Evolutionary conservation across 192 early-diverging fungal species (phyloP).

Genomic region (Obelidium mucronatum): DNA sequence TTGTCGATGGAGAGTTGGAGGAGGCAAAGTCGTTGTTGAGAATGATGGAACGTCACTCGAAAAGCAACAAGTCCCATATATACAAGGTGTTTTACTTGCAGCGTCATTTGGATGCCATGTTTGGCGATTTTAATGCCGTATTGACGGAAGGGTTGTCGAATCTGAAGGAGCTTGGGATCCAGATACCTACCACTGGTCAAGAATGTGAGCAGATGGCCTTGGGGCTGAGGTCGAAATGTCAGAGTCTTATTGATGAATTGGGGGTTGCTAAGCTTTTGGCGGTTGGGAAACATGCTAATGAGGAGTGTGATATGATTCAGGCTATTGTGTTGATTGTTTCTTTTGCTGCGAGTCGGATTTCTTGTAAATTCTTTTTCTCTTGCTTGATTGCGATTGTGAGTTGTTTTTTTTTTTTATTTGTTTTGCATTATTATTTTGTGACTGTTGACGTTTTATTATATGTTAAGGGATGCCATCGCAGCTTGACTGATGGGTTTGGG

Average conservation of each 20-base stretch:
- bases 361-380: conserved; percentile 2
- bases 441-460: not conserved
- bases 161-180: conserved; percentile 31
- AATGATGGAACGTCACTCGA: conserved; percentile 23
- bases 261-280: conserved; percentile 18
- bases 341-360: conserved; percentile 33
- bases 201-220: conserved; percentile 15
- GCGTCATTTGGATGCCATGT: conserved; percentile 30
- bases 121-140: conserved; percentile 39
- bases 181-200: conserved; percentile 22
- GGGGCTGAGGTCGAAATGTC: conserved; percentile 22
- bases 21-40: conserved; percentile 36
- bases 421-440: not conserved
- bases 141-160: conserved; percentile 38
- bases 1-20: conserved; percentile 42
- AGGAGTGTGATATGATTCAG: conserved; percentile 39
- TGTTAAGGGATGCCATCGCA: conserved; percentile 23
- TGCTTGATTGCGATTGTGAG: conserved; percentile 20
- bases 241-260: conserved; percentile 19
- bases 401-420: too few relatives aligned
- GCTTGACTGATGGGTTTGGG: conserved; percentile 26
- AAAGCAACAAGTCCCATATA: not conserved
- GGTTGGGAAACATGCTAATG: not conserved
- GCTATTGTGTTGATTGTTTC: conserved; percentile 37
- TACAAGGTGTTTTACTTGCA: conserved; percentile 26